Conservation (phyloP, 805 yeast species). For the Huiozyma sinensis region DNA sequence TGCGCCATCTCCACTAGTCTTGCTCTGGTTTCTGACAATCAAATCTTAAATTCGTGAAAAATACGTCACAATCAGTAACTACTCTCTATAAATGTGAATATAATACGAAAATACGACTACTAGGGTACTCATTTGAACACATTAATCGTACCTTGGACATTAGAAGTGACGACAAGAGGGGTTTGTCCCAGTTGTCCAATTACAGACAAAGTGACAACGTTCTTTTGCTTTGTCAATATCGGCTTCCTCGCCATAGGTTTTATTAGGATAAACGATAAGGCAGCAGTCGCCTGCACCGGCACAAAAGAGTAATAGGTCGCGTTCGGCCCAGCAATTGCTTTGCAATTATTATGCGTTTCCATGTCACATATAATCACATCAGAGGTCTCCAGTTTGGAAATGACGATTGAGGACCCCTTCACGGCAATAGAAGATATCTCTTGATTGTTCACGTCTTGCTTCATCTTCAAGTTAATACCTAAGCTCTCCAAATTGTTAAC, state of each 20-base stretch:
- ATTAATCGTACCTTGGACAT: not conserved
- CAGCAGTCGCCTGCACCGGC: constrained; percentile 14
- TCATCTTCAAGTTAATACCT: not conserved
- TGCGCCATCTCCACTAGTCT: no score
- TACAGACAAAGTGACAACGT: not conserved
- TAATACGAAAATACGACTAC: no score
- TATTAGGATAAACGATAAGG: constrained; percentile 9
- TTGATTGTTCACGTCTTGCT: not conserved
- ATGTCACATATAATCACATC: constrained; percentile 14
- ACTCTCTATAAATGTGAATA: no score
- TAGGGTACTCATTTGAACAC: constrained; percentile 1
- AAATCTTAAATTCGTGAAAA: no score
- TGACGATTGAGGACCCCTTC: constrained; percentile 8
- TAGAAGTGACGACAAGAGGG: not conserved
- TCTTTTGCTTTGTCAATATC: not conserved
- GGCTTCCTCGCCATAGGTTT: not conserved
- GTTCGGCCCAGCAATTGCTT: constrained; percentile 6
- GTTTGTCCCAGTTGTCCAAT: not conserved
- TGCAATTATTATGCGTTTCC: constrained; percentile 6
- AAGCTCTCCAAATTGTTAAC: constrained; percentile 6
- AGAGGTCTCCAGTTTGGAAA: constrained; percentile 11
- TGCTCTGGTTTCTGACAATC: no score
- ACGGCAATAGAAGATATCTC: constrained; percentile 3
- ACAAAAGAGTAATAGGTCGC: constrained; percentile 2
- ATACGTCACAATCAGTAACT: no score